Conservation (phyloP, 495 filamentous ascomycete species). For the Diplogelasinospora grovesii region DNA sequence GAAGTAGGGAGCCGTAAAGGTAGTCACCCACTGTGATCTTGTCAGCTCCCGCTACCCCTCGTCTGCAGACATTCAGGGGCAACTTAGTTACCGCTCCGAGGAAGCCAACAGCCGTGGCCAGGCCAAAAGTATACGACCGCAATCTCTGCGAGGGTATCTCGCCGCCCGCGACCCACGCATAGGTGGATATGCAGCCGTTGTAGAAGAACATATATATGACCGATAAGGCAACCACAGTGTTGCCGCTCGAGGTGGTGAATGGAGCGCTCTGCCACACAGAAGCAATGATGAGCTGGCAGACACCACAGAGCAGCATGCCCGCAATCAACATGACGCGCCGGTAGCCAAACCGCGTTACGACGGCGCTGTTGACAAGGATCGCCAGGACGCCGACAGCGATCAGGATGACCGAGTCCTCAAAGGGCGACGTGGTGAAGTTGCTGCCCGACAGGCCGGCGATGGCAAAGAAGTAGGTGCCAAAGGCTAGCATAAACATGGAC, state of each 20-base stretch:
- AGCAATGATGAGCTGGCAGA: conserved; percentile 43
- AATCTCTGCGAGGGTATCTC: conserved; percentile 42
- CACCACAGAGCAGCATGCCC: conserved; percentile 40
- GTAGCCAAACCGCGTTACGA: conserved; percentile 38
- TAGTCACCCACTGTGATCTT: conserved; percentile 45
- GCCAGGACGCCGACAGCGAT: conserved; percentile 43
- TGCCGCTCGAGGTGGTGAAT: conserved; percentile 30
- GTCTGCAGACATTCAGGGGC: neutral
- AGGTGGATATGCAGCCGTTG: conserved; percentile 35
- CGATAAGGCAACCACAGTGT: conserved; percentile 34
- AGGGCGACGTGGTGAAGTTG: conserved; percentile 42
- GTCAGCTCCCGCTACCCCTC: too few species aligned
- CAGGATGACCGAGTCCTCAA: conserved; percentile 44
- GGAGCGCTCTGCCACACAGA: conserved; percentile 41
- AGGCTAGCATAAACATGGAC: conserved; percentile 47
- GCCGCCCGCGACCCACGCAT: conserved; percentile 49
- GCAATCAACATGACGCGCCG: conserved; percentile 41
- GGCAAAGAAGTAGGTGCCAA: conserved; percentile 24
- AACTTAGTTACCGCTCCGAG: conserved; percentile 10
- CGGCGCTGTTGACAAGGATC: conserved; percentile 37
- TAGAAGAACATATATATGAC: conserved; percentile 31
- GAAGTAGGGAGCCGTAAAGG: conserved; percentile 50
- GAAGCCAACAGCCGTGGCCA: conserved; percentile 40
- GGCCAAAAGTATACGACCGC: conserved; percentile 41
- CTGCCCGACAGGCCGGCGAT: conserved; percentile 37